phyloP scores from a whole-genome alignment of 192 early-diverging fungal species.

The Entomortierella lignicola region DNA sequence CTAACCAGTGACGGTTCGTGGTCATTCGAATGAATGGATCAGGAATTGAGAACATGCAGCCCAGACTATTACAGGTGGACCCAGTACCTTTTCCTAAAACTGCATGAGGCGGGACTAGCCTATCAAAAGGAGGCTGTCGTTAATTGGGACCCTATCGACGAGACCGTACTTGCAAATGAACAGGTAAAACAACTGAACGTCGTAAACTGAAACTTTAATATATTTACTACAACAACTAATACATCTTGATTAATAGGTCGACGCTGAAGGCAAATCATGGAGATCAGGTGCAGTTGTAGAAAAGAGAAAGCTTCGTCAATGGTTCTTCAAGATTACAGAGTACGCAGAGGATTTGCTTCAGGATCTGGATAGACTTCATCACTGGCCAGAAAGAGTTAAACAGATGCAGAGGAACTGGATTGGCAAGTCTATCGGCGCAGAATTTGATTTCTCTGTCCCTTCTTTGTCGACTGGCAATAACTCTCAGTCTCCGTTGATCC shows the following conservation, averaged over 20 bases:
- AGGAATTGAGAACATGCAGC: constrained; percentile 90
- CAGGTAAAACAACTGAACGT: constrained; percentile 63
- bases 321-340: constrained; percentile 91
- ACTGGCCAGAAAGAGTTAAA: constrained; percentile 94
- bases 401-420: constrained; percentile 95
- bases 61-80: constrained; percentile 94
- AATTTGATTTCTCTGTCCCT: constrained; percentile 68
- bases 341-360: constrained; percentile 85
- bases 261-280: constrained; percentile 87
- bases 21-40: not conserved
- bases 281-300: constrained; percentile 94
- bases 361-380: constrained; percentile 76
- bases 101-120: constrained; percentile 81
- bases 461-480: not conserved
- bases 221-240: not conserved
- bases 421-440: constrained; percentile 84
- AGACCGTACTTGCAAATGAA: constrained; percentile 96
- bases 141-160: constrained; percentile 98
- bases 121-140: constrained; percentile 92
- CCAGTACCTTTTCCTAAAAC: constrained; percentile 86
- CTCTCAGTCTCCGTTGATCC: constrained; percentile 23
- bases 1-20: not conserved
- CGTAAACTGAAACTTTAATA: no score
- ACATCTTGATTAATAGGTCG: constrained; percentile 67
- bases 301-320: constrained; percentile 85